A percentile compares a stretch with the other conserved stretches of the same genome.
Conservation (phyloP, 23 red algal species). For the Gracilariopsis chorda region DNA sequence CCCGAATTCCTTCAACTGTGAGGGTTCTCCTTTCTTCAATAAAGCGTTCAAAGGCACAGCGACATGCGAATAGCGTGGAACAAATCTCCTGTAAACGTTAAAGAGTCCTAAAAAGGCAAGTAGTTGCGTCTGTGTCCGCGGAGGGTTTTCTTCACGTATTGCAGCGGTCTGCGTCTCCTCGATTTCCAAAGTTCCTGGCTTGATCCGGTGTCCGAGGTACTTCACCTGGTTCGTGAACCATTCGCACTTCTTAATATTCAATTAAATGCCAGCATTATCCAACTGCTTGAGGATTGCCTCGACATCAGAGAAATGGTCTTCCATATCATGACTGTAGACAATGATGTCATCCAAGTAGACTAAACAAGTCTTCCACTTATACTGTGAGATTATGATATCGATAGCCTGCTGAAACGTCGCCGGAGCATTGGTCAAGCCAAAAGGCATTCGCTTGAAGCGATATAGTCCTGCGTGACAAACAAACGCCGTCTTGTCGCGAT, state of each 20-base stretch:
- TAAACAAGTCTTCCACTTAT: neutral
- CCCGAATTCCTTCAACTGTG: too few relatives aligned
- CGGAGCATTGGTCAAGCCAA: neutral
- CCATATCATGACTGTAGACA: too few relatives aligned
- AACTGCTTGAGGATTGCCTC: too few relatives aligned
- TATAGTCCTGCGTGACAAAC: neutral
- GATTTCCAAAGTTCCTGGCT: neutral
- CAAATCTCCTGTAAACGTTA: neutral
- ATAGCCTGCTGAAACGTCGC: neutral
- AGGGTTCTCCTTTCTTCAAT: too few relatives aligned
- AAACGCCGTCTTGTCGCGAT: neutral
- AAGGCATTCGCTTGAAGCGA: neutral
- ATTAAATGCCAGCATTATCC: too few relatives aligned
- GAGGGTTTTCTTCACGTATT: neutral
- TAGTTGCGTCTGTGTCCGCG: neutral
- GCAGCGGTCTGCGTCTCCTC: neutral
- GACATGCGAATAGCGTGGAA: neutral
- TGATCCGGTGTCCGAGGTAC: neutral
- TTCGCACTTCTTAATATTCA: too few relatives aligned
- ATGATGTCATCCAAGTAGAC: too few relatives aligned
- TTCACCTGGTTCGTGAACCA: too few relatives aligned
- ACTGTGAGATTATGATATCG: neutral
- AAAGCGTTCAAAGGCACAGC: neutral
- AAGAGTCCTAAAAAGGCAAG: neutral
- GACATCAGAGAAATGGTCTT: too few relatives aligned